phyloP scores from a whole-genome alignment of 257 asterid species.

The Primulina huaijiensis region DNA sequence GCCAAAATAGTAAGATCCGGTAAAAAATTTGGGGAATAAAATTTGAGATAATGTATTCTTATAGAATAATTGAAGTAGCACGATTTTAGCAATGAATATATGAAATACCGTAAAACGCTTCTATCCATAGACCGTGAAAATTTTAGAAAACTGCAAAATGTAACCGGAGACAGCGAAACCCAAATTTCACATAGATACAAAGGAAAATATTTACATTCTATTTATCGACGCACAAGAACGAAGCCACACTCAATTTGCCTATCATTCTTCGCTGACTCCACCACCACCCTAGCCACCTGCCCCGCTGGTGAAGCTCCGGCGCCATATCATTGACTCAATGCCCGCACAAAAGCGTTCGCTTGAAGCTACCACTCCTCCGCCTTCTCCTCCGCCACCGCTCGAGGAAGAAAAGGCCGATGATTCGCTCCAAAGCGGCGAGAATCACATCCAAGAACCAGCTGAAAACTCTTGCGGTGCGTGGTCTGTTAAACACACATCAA shows the following conservation, averaged over 20 bases:
- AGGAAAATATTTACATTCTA: slow-evolving; percentile 20
- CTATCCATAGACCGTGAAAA: background rate
- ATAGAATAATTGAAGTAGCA: too few species aligned
- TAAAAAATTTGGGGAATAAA: too few species aligned
- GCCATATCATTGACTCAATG: slow-evolving; percentile 50
- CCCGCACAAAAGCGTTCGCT: slow-evolving; percentile 72
- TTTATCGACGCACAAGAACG: slow-evolving; percentile 27
- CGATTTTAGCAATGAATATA: background rate
- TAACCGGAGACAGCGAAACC: slow-evolving; percentile 27
- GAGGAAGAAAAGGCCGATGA: slow-evolving; percentile 53
- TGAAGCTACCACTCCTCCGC: slow-evolving; percentile 49
- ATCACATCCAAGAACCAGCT: slow-evolving; percentile 45
- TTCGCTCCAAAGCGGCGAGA: slow-evolving; percentile 41
- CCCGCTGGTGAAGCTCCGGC: slow-evolving; percentile 31
- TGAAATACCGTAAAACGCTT: background rate
- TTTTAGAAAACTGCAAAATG: slow-evolving; percentile 18
- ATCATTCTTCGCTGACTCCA: slow-evolving; percentile 36
- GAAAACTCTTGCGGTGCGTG: slow-evolving; percentile 45
- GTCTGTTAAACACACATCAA: slow-evolving; percentile 21
- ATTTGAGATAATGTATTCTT: too few species aligned
- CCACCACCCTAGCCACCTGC: slow-evolving; percentile 33
- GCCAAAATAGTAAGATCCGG: too few species aligned
- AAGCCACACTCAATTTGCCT: slow-evolving; percentile 33
- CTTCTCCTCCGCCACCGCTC: slow-evolving; percentile 40
- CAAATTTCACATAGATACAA: slow-evolving; percentile 25